phyloP scores from a whole-genome alignment of 768 basidiomycete genomes.

The Daedaleopsis nitida region DNA sequence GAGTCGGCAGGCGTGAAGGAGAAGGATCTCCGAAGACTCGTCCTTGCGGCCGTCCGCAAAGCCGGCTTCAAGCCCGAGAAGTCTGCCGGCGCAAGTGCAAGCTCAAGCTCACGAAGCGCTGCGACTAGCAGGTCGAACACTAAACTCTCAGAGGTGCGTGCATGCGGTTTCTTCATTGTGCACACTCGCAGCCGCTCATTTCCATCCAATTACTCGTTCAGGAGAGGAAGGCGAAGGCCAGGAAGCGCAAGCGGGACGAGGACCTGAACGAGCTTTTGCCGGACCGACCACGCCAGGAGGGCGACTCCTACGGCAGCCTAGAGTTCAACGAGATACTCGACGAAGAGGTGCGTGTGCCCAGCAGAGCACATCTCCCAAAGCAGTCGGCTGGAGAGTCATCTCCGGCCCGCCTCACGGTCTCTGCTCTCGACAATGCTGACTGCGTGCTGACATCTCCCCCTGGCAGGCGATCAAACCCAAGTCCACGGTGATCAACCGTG shows the following conservation, averaged over 20 bases:
- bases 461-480: slow-evolving; percentile 60
- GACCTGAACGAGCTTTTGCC: slow-evolving; percentile 64
- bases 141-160: slow-evolving; percentile 18
- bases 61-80: slow-evolving; percentile 51
- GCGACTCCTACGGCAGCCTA: slow-evolving; percentile 51
- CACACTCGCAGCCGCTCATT: neutral
- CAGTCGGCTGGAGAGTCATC: too few relatives aligned
- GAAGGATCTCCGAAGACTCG: slow-evolving; percentile 63
- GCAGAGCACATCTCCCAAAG: too few relatives aligned
- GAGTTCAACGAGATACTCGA: slow-evolving; percentile 76
- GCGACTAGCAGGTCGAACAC: slow-evolving; percentile 16
- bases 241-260: slow-evolving; percentile 55
- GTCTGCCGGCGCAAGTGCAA: slow-evolving; percentile 4
- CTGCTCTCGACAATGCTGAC: neutral
- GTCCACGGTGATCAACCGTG: slow-evolving; percentile 78
- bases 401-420: neutral
- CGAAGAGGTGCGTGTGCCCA: slow-evolving; percentile 55
- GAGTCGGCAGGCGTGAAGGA: slow-evolving; percentile 57
- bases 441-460: neutral
- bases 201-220: slow-evolving; percentile 27
- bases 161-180: slow-evolving; percentile 1
- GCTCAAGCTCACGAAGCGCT: neutral
- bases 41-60: slow-evolving; percentile 62
- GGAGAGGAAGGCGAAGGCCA: slow-evolving; percentile 35
- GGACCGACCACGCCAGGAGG: slow-evolving; percentile 50